Conservation (phyloP, 192 early-diverging fungal species). For the Entomortierella parvispora region DNA sequence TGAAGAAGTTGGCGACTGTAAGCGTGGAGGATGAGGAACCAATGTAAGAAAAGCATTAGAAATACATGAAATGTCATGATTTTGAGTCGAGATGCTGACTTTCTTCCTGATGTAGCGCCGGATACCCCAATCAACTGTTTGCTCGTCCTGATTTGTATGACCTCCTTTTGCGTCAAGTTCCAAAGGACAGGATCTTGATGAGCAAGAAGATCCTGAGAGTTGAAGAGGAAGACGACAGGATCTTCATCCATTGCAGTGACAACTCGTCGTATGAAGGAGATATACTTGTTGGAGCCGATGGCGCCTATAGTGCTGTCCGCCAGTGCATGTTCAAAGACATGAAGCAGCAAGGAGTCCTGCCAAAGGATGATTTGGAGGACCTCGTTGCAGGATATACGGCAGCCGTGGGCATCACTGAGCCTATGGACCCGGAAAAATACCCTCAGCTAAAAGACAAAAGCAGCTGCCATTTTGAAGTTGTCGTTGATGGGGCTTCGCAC, state of each 20-base stretch:
- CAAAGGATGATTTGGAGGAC: too few species aligned
- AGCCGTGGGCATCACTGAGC: too few species aligned
- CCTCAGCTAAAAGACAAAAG: conserved; percentile 9
- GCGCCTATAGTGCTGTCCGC: conserved; percentile 42
- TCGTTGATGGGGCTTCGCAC: conserved; percentile 21
- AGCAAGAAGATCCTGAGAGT: conserved; percentile 23
- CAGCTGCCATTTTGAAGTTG: neutral
- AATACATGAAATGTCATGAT: neutral
- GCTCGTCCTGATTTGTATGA: conserved; percentile 11
- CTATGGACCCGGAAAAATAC: conserved; percentile 17
- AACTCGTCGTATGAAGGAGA: too few species aligned
- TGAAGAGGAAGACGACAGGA: conserved; percentile 21
- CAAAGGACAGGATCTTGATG: conserved; percentile 3
- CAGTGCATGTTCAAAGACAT: conserved; percentile 20
- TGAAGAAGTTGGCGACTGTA: too few species aligned
- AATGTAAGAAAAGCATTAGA: neutral
- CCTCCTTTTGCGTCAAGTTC: conserved; percentile 13
- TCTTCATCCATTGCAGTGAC: conserved; percentile 36
- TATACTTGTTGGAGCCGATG: too few species aligned
- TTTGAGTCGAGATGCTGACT: neutral
- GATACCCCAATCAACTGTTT: neutral
- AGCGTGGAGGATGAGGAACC: too few species aligned
- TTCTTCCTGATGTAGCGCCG: neutral
- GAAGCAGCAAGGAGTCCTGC: conserved; percentile 4
- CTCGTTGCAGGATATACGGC: too few species aligned